These are phyloP conservation scores for Aspergillus haitiensis DNA, from an alignment of 495 filamentous ascomycete species.

Conservation along the genomic window DNA sequence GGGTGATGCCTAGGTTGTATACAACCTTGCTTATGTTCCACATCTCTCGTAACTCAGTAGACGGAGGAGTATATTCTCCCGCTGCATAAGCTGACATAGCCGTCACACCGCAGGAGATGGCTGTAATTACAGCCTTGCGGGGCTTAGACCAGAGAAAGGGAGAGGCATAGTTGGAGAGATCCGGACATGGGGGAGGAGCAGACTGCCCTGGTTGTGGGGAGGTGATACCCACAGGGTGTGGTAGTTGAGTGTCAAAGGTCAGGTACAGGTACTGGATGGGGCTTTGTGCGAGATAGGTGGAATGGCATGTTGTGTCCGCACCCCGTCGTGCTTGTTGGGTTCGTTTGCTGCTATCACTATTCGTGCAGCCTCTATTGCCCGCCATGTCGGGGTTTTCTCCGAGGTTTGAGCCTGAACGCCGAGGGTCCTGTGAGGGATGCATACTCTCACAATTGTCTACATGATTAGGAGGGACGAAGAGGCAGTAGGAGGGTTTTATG, in stretches of 20 bases:
- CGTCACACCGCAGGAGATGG: conserved; percentile 73
- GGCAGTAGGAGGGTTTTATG: background rate
- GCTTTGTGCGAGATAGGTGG: background rate
- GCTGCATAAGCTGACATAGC: conserved; percentile 78
- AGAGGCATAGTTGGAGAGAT: conserved; percentile 64
- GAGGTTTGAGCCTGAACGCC: conserved; percentile 2
- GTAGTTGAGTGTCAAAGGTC: conserved; percentile 68
- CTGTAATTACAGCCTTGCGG: conserved; percentile 69
- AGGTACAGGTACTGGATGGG: conserved; percentile 68
- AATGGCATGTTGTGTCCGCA: background rate
- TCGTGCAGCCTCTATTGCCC: background rate
- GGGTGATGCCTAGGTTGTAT: conserved; percentile 74
- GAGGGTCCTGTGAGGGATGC: conserved; percentile 1
- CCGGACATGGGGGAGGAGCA: conserved; percentile 55
- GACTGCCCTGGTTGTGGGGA: conserved; percentile 34
- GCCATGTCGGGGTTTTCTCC: conserved; percentile 12
- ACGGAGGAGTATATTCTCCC: conserved; percentile 75
- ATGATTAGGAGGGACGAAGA: background rate
- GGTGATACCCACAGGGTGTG: conserved; percentile 50
- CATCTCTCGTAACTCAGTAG: conserved; percentile 60
- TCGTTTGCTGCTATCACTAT: background rate
- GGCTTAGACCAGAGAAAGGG: conserved; percentile 72
- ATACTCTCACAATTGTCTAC: background rate
- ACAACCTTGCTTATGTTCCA: conserved; percentile 64
- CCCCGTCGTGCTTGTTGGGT: background rate